Conservation (phyloP, 2,329 filamentous ascomycete species). For the Monilinia laxa region DNA sequence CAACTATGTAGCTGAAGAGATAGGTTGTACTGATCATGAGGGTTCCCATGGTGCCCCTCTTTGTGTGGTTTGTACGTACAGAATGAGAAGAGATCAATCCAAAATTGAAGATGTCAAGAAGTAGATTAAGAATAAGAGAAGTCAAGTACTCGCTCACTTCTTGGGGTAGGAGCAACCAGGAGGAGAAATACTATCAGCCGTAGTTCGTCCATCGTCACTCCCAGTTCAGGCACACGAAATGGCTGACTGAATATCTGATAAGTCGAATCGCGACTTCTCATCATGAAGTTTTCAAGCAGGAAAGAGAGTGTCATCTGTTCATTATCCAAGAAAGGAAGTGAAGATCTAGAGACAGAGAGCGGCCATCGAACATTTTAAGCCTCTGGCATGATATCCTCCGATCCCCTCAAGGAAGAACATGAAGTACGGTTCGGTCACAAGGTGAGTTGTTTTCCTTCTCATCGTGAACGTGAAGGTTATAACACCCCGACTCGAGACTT, state of each 20-base stretch:
- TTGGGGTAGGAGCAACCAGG: conserved; percentile 1
- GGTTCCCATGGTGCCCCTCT: not conserved
- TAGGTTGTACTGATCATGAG: not conserved
- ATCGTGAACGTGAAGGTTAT: too few relatives aligned
- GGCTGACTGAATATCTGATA: too few relatives aligned
- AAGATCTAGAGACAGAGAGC: too few relatives aligned
- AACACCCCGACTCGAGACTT: too few relatives aligned
- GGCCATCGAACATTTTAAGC: too few relatives aligned
- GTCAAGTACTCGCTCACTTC: too few relatives aligned
- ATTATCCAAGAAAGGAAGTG: too few relatives aligned
- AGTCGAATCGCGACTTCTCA: not conserved
- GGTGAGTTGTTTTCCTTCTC: too few relatives aligned
- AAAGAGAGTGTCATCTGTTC: not conserved
- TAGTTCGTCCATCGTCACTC: not conserved
- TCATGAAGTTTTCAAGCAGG: not conserved
- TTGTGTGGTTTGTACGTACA: not conserved
- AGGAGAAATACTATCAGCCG: not conserved
- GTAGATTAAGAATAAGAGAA: not conserved
- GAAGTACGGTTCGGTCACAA: too few relatives aligned
- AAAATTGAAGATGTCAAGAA: not conserved
- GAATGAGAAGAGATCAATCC: not conserved
- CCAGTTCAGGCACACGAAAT: not conserved
- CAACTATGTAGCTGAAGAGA: not conserved
- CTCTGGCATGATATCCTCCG: too few relatives aligned
- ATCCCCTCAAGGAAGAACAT: too few relatives aligned